Evolutionary conservation across 2,329 filamentous ascomycete species (phyloP).

Genomic region (Hysterium pulicare): DNA sequence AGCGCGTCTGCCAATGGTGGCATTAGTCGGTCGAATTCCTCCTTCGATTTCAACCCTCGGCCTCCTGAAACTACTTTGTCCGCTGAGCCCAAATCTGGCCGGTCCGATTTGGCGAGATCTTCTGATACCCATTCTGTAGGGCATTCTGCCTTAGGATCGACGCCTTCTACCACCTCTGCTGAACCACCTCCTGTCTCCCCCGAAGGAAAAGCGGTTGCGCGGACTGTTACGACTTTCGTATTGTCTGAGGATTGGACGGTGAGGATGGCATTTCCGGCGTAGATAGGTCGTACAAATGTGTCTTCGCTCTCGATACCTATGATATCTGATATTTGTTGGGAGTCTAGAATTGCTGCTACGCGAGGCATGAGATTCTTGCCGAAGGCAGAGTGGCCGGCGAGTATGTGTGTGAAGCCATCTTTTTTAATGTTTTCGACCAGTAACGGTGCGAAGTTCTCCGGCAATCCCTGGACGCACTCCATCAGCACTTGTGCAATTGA

Average conservation of each 20-base stretch:
- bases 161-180: slow-evolving; percentile 74
- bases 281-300: slow-evolving; percentile 94
- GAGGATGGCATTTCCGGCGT: slow-evolving; percentile 94
- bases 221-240: slow-evolving; percentile 86
- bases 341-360: slow-evolving; percentile 85
- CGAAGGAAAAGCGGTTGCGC: slow-evolving; percentile 85
- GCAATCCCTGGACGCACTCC: slow-evolving; percentile 76
- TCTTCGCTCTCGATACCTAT: slow-evolving; percentile 83
- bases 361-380: slow-evolving; percentile 93
- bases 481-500: slow-evolving; percentile 62
- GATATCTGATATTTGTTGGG: slow-evolving; percentile 91
- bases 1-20: slow-evolving; percentile 86
- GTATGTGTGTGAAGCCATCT: slow-evolving; percentile 86
- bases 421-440: slow-evolving; percentile 96
- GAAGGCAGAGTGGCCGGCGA: slow-evolving; percentile 90
- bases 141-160: slow-evolving; percentile 73
- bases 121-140: slow-evolving; percentile 89
- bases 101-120: slow-evolving; percentile 86
- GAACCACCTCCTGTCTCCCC: slow-evolving; percentile 69
- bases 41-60: slow-evolving; percentile 93
- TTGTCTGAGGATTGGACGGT: slow-evolving; percentile 87
- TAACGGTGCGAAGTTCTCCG: slow-evolving; percentile 91
- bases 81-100: slow-evolving; percentile 90
- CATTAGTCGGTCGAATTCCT: slow-evolving; percentile 93
- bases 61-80: slow-evolving; percentile 88